Evolutionary conservation across 768 basidiomycete genomes (phyloP), one percentile per base, ranked within the genome.

Genomic region (Sarcodon aspratus): DNA sequence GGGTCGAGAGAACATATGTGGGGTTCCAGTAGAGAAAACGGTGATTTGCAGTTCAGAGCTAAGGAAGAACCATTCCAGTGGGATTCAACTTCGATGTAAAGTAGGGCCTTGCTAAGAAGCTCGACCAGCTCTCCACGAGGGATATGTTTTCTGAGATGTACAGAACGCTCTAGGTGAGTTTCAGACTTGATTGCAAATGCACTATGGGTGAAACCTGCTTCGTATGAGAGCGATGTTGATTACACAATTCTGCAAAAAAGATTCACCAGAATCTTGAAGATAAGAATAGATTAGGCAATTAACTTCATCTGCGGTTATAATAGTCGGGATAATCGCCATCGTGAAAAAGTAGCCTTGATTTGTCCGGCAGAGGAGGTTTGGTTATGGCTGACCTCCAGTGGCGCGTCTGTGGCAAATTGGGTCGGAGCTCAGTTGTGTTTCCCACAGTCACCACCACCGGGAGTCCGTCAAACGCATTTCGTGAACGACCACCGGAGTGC

Each of bases 221-320:
- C 32, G 55, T 51, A 43, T 38, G 48, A 51, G 56, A 42, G 13
- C 40, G 5, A 55, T 34, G 12, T 17, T 34, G 37, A 8, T n/a
- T 47, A 12, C 13, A 45, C 44, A 43, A 48, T 33, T 35, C 21
- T 9, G 11, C 21, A n/a, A 33, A 32, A 47, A 48, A 15, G 45
- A 36, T 53, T 34, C 54, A 86, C 88, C 88, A 33, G 86, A 88
- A 56, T 92, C 89, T 54, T 81, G 71, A 54, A 92, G 78, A 59
- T 90, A 92, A 1, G 89, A 75, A 63, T 91, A 80, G 44, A 92
- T 82, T 53, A 91, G 76, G 57, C 82, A 86, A 61, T 92, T 92
- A 52, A 92, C 72, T 61, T 91, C 85, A 55, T 90, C 87, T 35
- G 87, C 82, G 36, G 80, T 78, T 53, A 89, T 82, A 33, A 73